Conservation (phyloP, 2,329 filamentous ascomycete genomes). For the Neocucurbitaria cava region DNA sequence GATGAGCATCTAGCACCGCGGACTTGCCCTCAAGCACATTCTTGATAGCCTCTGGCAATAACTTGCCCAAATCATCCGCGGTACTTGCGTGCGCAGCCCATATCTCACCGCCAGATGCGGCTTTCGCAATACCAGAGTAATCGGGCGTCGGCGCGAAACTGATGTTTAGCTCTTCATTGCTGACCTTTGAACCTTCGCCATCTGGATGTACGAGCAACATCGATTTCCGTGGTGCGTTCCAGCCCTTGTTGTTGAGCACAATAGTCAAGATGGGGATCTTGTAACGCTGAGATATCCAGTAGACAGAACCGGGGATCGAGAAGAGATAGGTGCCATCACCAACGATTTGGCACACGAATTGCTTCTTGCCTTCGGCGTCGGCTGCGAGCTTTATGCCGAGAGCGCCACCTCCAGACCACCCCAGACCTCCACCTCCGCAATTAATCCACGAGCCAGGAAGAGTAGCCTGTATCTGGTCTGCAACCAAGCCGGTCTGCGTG, state of each 20-base stretch:
- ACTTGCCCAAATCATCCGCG: constrained; percentile 60
- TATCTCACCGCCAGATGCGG: constrained; percentile 66
- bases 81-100: constrained; percentile 68
- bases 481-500: constrained; percentile 71
- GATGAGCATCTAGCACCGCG: constrained; percentile 69
- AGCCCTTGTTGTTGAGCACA: constrained; percentile 74
- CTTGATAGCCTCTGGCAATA: constrained; percentile 65
- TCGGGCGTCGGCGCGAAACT: constrained; percentile 71
- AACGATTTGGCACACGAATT: constrained; percentile 59
- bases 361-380: constrained; percentile 54
- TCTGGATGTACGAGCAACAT: constrained; percentile 71
- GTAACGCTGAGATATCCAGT: constrained; percentile 73
- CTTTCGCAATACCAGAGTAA: constrained; percentile 72
- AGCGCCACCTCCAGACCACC: constrained; percentile 78
- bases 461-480: constrained; percentile 73
- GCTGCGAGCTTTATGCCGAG: constrained; percentile 78
- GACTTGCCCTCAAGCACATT: constrained; percentile 63
- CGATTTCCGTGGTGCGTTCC: constrained; percentile 70
- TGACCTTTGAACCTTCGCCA: constrained; percentile 66
- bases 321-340: constrained; percentile 74
- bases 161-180: constrained; percentile 71
- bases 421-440: constrained; percentile 80
- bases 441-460: constrained; percentile 79
- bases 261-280: constrained; percentile 66
- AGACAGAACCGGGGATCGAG: constrained; percentile 68